These are phyloP conservation scores for Serpula lacrymans DNA, from an alignment of 768 basidiomycete genomes.

Conservation along the genomic window DNA sequence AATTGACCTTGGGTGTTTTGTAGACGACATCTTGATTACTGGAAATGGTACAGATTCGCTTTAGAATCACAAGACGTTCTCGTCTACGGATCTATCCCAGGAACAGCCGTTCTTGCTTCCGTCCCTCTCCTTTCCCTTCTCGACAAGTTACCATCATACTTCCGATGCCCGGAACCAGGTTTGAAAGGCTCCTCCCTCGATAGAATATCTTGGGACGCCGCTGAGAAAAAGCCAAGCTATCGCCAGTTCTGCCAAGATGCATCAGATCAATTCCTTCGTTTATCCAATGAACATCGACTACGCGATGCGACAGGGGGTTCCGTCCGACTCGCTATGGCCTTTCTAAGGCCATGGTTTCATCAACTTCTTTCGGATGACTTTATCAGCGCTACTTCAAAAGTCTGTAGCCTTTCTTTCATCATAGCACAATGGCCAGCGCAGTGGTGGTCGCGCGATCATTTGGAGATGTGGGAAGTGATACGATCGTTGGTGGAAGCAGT, in stretches of 20 bases:
- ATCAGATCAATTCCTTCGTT: conserved; percentile 57
- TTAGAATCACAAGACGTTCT: conserved; percentile 76
- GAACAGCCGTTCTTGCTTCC: conserved; percentile 62
- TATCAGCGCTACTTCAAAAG: conserved; percentile 33
- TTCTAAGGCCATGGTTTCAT: conserved; percentile 73
- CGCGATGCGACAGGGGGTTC: conserved; percentile 67
- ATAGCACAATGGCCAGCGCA: conserved; percentile 67
- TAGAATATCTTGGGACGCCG: conserved; percentile 52
- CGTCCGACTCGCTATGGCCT: conserved; percentile 61
- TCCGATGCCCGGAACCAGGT: conserved; percentile 38
- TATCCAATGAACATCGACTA: conserved; percentile 52
- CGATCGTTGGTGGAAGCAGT: conserved; percentile 57
- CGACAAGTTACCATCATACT: conserved; percentile 70
- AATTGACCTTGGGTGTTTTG: neutral
- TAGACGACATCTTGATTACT: conserved; percentile 61
- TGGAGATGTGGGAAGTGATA: conserved; percentile 58
- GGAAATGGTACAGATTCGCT: conserved; percentile 76
- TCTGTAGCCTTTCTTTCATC: conserved; percentile 41
- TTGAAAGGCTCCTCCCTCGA: conserved; percentile 29
- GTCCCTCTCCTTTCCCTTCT: conserved; percentile 64
- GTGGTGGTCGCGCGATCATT: conserved; percentile 64
- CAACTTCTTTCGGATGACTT: conserved; percentile 39
- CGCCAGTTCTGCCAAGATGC: conserved; percentile 70
- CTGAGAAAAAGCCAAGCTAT: conserved; percentile 57
- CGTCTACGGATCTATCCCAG: conserved; percentile 65